Percentiles rank a stretch among this genome's conserved stretches.
phyloP scores from a whole-genome alignment of 352 stramenopile genomes.

The Phytophthora chlamydospora region DNA sequence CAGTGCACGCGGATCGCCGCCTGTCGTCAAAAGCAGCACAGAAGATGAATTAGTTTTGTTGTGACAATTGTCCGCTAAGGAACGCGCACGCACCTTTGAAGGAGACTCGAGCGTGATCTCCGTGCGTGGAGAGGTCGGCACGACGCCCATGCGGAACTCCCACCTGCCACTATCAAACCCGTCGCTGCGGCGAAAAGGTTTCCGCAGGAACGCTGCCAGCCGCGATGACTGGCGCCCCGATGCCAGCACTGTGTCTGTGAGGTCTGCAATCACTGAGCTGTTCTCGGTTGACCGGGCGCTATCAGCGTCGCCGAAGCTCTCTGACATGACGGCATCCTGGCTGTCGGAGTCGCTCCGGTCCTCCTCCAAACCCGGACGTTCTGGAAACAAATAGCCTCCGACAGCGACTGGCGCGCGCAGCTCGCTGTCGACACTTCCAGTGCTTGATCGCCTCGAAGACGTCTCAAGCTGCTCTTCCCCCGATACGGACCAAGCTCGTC shows the following conservation, averaged over 20 bases:
- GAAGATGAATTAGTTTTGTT: conserved; percentile 1
- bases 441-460: conserved; percentile 31
- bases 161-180: conserved; percentile 53
- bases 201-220: conserved; percentile 67
- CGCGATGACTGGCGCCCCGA: conserved; percentile 60
- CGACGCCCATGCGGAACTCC: conserved; percentile 48
- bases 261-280: conserved; percentile 70
- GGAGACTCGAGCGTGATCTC: conserved; percentile 60
- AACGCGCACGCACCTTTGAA: conserved; percentile 50
- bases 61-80: neutral
- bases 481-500: conserved; percentile 20
- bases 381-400: conserved; percentile 41
- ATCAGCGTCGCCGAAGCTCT: conserved; percentile 80
- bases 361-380: conserved; percentile 42
- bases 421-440: conserved; percentile 31
- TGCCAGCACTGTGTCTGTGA: conserved; percentile 56
- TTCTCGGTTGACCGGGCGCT: conserved; percentile 74
- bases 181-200: conserved; percentile 70
- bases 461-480: conserved; percentile 30
- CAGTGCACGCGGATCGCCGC: conserved; percentile 69
- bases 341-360: conserved; percentile 72
- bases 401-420: conserved; percentile 22
- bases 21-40: conserved; percentile 27
- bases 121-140: conserved; percentile 51
- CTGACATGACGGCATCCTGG: conserved; percentile 71